A percentile compares a stretch with the other conserved stretches of the same genome.
Evolutionary conservation across 805 yeast genomes (phyloP).

Genomic region (Cyberlindnera sargentensis): DNA sequence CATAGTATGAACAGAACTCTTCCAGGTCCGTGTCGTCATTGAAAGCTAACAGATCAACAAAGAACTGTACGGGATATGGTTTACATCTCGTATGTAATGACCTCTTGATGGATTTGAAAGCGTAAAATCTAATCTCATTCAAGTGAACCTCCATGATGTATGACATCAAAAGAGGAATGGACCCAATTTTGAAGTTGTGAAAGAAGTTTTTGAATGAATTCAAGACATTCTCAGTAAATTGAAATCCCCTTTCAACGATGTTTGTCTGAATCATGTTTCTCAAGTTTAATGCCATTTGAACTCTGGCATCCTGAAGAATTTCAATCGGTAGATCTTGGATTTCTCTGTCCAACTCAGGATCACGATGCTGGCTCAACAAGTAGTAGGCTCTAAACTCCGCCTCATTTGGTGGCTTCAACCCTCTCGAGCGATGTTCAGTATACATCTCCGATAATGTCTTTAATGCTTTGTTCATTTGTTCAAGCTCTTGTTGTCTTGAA

Average conservation of each 20-base stretch:
- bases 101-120: slow-evolving; percentile 57
- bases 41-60: slow-evolving; percentile 55
- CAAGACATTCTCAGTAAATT: slow-evolving; percentile 47
- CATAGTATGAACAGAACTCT: slow-evolving; percentile 58
- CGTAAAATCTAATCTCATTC: slow-evolving; percentile 70
- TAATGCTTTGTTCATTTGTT: slow-evolving; percentile 85
- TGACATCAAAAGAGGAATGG: slow-evolving; percentile 59
- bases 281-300: slow-evolving; percentile 67
- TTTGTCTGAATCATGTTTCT: slow-evolving; percentile 60
- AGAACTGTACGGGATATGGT: slow-evolving; percentile 44
- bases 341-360: slow-evolving; percentile 77
- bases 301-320: slow-evolving; percentile 44
- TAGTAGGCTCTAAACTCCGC: slow-evolving; percentile 92
- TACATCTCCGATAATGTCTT: slow-evolving; percentile 87
- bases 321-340: slow-evolving; percentile 58
- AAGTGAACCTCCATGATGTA: slow-evolving; percentile 76
- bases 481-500: slow-evolving; percentile 92
- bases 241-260: slow-evolving; percentile 45
- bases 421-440: slow-evolving; percentile 65
- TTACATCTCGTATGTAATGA: slow-evolving; percentile 66
- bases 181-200: slow-evolving; percentile 39
- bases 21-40: slow-evolving; percentile 48
- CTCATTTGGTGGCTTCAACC: slow-evolving; percentile 70
- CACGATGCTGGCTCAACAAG: slow-evolving; percentile 69
- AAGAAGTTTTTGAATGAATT: slow-evolving; percentile 62